phyloP scores from a whole-genome alignment of 2,329 filamentous ascomycete genomes.

The Phyllosticta citriasiana region DNA sequence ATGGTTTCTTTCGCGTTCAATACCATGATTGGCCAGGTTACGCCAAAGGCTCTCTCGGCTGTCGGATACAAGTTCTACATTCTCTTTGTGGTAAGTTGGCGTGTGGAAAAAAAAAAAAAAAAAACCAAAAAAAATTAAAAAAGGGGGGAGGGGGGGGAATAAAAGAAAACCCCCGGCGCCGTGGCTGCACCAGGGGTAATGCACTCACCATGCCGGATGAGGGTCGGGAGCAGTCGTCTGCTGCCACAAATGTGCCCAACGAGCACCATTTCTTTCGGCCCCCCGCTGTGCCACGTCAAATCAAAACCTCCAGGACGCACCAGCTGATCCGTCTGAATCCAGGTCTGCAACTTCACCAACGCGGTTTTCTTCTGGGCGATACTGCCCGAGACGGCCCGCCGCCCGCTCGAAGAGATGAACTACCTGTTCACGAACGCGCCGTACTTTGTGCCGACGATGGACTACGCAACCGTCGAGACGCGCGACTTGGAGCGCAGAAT shows the following conservation, averaged over 20 bases:
- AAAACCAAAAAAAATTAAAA: too few relatives aligned
- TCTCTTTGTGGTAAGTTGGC: slow-evolving; percentile 43
- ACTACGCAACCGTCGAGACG: slow-evolving; percentile 42
- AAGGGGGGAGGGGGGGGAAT: too few relatives aligned
- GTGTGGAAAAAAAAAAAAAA: too few relatives aligned
- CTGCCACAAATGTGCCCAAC: too few relatives aligned
- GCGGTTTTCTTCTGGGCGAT: slow-evolving; percentile 58
- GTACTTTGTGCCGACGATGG: slow-evolving; percentile 50
- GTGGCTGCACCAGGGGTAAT: too few relatives aligned
- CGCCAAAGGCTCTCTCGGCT: slow-evolving; percentile 47
- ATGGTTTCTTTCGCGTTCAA: slow-evolving; percentile 69
- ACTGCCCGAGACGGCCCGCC: slow-evolving; percentile 55
- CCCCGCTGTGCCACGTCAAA: neutral
- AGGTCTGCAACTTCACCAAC: slow-evolving; percentile 58
- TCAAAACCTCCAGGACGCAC: neutral
- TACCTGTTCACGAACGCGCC: slow-evolving; percentile 56
- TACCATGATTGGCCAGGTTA: slow-evolving; percentile 64
- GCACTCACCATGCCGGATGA: too few relatives aligned
- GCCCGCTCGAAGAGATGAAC: slow-evolving; percentile 60
- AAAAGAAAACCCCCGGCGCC: too few relatives aligned
- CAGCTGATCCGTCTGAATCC: neutral
- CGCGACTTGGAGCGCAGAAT: slow-evolving; percentile 51
- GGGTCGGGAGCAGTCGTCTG: too few relatives aligned
- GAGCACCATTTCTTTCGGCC: too few relatives aligned
- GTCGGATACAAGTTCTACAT: slow-evolving; percentile 50